Evolutionary conservation across 1,284 basidiomycete genomes (phyloP), one percentile per base, ranked within the genome.

Genomic region (Trametes sp.): DNA sequence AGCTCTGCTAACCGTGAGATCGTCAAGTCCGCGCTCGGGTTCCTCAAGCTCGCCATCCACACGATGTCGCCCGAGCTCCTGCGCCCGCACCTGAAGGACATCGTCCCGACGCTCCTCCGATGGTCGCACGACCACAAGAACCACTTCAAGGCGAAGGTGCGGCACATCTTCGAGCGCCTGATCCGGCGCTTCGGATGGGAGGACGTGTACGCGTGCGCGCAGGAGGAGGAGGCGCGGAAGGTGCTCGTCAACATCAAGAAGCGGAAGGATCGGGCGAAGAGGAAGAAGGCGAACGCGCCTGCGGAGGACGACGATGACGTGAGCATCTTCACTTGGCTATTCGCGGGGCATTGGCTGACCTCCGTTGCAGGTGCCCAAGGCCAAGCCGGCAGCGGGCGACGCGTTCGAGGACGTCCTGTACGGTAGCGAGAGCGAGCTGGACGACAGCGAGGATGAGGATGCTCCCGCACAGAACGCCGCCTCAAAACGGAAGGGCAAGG

Each of bases 81-180:
- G 50, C 86, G 85, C 28, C 89, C 90, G 0, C 90, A 96, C 72
- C 82, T 99, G 14, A 81, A 84, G 29, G 81, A 83, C 21, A 83
- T 98, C 14, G 93, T 99, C 0, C 93, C 95, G 0, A 92, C 91
- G 0, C 83, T 99, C 19, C 82, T 99, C 26, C 84, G 84, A 59
- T 98, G 97, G 95, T 94, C 94, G 7, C 94, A 97, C 73, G 96
- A 98, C 75, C 96, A 99, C 81, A 97, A 97, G 77, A 98, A 99
- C 74, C 97, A 98, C 76, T 99, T 99, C 87, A 99, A 99, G 77
- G 84, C 87, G 59, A 98, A 98, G 80, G 94, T 98, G 14, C 87
- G 95, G 49, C 96, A 98, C 77, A 96, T 99, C 63, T 95, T 99
- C 70, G 98, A 99, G 81, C 88, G 98, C 50, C 89, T 99, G 85